These are phyloP conservation scores for Lachancea quebecensis DNA, from an alignment of 805 yeast genomes.

Conservation along the genomic window DNA sequence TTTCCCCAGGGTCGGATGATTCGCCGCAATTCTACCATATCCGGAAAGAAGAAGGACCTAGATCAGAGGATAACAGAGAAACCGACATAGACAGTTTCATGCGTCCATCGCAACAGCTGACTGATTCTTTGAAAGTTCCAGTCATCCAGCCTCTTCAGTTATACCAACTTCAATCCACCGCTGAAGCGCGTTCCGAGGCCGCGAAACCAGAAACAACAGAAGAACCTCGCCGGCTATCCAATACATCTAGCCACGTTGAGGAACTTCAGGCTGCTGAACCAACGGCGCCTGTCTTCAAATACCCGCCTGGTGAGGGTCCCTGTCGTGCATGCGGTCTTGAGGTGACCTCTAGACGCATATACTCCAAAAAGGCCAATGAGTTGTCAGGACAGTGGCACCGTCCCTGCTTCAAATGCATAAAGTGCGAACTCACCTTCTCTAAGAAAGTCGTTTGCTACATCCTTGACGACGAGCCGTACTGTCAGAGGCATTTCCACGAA, in stretches of 20 bases:
- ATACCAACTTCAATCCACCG: neutral
- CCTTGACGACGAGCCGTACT: slow-evolving; percentile 70
- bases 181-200: neutral
- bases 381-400: slow-evolving; percentile 93
- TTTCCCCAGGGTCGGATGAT: slow-evolving; percentile 10
- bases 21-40: slow-evolving; percentile 24
- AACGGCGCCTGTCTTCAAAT: slow-evolving; percentile 12
- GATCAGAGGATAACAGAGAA: neutral
- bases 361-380: slow-evolving; percentile 62
- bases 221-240: neutral
- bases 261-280: neutral
- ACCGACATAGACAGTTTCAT: neutral
- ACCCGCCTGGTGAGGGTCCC: slow-evolving; percentile 65
- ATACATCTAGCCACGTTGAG: neutral
- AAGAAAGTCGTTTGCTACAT: slow-evolving; percentile 69
- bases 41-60: slow-evolving; percentile 2
- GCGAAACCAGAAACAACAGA: neutral
- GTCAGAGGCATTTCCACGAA: slow-evolving; percentile 68
- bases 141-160: slow-evolving; percentile 1
- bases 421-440: slow-evolving; percentile 52
- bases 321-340: slow-evolving; percentile 64
- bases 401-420: slow-evolving; percentile 68
- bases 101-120: neutral
- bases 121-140: neutral
- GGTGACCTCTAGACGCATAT: slow-evolving; percentile 62